Base-by-base conservation (phyloP, 2,329 filamentous ascomycete genomes). In the Pleomassaria siparia region DNA sequence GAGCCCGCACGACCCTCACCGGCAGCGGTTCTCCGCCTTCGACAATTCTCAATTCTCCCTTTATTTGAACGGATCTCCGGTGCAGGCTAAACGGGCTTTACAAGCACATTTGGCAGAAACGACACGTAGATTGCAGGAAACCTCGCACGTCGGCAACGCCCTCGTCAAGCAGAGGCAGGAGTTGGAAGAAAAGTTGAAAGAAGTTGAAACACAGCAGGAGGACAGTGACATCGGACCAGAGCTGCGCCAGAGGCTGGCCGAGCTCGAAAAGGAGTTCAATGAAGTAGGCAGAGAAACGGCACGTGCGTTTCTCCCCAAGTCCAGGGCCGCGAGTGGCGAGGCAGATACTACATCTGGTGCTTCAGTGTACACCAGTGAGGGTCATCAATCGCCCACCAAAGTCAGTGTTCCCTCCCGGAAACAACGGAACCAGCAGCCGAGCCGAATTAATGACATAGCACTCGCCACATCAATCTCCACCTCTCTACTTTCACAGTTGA, bases 401-500 rank as follows among this genome's bases (percentile, higher is more conserved):
- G 79, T 95, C 53, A 88, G 81, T 60, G 88, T 94, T 8, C 91
- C 91, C 1, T 92, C 89, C 58, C 84, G 92, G 58, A 94, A 91
- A 69, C 82, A 94, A 66, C 83, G 94, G 46, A 97, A 97, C 60
- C 92, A 96, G 66, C 88, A 89, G 2, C 83, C 87, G 9, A 94
- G 86, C 66, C 85, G 91, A 43, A 86, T 95, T 11, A 91, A 97
- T 67, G 94, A 99, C 64, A 95, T 99, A 65, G 91, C 96, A 61
- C 95, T 99, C 65, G 94, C 92, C n/a, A 91, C 94, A 42, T 92
- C 99, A 67, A 96, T 99, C 62, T 96, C 91, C 65, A 96, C 90
- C 5, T 96, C 91, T 2, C 79, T 99, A 43, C 86, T 99, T 43
- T 85, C 88, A n/a, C 94, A 97, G 73, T 88, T 99, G 42, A 87